Evolutionary conservation across 2,329 filamentous ascomycete species (phyloP), one percentile per base, ranked within the genome.

Genomic region (Penicillium verrucosum): DNA sequence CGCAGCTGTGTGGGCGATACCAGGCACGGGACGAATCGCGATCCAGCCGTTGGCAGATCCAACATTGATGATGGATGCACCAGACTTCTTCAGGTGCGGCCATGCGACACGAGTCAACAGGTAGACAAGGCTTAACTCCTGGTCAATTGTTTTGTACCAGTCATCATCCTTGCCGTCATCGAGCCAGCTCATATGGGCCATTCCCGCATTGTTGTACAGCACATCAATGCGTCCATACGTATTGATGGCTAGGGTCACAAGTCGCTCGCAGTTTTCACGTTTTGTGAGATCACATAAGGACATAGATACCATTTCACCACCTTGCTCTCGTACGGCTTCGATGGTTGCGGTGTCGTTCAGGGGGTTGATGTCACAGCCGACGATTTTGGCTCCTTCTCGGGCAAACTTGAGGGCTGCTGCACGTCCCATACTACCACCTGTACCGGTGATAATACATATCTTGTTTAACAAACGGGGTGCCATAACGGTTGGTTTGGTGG

Each of bases 381-480:
- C 32, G 2, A 52, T 46, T 12, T 37, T 46, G 6, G 41, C 50
- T 10, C 50, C 50, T 52, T 52, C 50, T 2, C 46, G 30, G 23
- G 50, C 41, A 27, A 52, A 52, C 5, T 52, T 52, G 23, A 52
- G 42, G 23, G 50, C 50, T 52, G 50, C 50, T 47, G 41, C 50
- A n/a, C 50, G 41, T n/a, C 50, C 50, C 50, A 52, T 52, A 1
- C 41, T n/a, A 4, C 41, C 50, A 3, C 50, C 50, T 16, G 41
- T 52, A 10, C 50, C 50, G 8, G 50, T 52, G n/a, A 52, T 52
- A 10, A 52, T 41, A 9, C 50, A 52, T 30, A 52, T 21, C 36
- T 52, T 52, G 41, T 47, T 52, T 9, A 46, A 29, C 4, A 52
- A 43, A 25, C 41, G 50, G 3, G 11, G 21, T 30, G 50, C 21